A percentile compares a stretch with the other conserved stretches of the same genome.
phyloP scores from a whole-genome alignment of 164 flowering plant genomes.

The Berberis vulgaris region DNA sequence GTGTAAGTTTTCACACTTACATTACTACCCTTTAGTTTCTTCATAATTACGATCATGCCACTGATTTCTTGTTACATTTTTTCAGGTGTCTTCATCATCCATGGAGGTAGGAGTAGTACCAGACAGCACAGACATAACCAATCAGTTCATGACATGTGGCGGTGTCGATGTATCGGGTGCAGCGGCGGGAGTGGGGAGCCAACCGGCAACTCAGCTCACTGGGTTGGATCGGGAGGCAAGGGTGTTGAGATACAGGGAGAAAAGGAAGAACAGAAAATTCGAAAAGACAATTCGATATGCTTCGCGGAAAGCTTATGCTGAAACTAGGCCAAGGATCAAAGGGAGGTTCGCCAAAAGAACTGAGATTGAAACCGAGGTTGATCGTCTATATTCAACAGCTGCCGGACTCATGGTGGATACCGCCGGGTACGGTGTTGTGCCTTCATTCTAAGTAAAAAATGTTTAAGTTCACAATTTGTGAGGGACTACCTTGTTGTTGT shows the following conservation, averaged over 20 bases:
- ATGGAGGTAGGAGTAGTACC: constrained; percentile 80
- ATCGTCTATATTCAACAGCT: constrained; percentile 23
- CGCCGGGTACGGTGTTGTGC: constrained; percentile 61
- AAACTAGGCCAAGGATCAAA: constrained; percentile 85
- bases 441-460: constrained; percentile 27
- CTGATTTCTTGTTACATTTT: no score
- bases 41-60: no score
- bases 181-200: not conserved
- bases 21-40: no score
- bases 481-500: not conserved
- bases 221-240: constrained; percentile 74
- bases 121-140: constrained; percentile 51
- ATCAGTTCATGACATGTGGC: constrained; percentile 23
- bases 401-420: not conserved
- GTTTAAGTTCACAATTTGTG: not conserved
- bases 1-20: constrained; percentile 32
- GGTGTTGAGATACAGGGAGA: constrained; percentile 91
- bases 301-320: constrained; percentile 93
- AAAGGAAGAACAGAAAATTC: constrained; percentile 86
- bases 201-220: constrained; percentile 27
- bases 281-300: constrained; percentile 96
- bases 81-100: constrained; percentile 75
- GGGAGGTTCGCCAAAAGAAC: constrained; percentile 89
- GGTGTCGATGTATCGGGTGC: constrained; percentile 8
- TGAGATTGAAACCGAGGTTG: constrained; percentile 38